phyloP scores from a whole-genome alignment of 148 eudicot genomes.

The Diospyros kaki region DNA sequence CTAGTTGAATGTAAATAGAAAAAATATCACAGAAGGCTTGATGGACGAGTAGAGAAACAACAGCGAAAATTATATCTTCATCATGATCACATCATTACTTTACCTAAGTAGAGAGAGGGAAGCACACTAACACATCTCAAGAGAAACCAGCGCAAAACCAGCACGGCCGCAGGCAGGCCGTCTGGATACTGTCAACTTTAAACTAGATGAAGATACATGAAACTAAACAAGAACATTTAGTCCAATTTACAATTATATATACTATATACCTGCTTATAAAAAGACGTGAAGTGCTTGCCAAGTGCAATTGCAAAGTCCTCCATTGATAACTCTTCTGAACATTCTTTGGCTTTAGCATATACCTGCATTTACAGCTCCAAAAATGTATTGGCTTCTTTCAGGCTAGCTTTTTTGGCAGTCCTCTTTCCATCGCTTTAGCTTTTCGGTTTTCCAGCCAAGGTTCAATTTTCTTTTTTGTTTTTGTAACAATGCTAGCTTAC shows the following conservation, averaged over 20 bases:
- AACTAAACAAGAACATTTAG: background rate
- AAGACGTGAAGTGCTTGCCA: constrained; percentile 88
- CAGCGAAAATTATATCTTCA: background rate
- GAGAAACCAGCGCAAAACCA: constrained; percentile 6
- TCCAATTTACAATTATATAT: background rate
- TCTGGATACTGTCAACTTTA: no score
- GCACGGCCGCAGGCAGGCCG: background rate
- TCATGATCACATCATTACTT: background rate
- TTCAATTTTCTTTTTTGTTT: no score
- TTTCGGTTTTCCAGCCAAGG: no score
- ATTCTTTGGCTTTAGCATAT: constrained; percentile 94
- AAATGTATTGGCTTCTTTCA: background rate
- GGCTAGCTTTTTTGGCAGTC: no score
- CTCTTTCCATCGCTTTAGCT: no score
- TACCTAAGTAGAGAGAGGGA: background rate
- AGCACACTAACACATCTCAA: background rate
- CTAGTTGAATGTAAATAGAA: no score
- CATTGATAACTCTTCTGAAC: constrained; percentile 53
- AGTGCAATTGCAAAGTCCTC: constrained; percentile 85
- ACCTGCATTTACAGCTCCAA: constrained; percentile 40
- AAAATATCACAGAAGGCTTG: no score
- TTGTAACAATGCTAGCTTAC: no score
- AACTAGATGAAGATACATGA: background rate
- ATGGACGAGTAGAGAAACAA: background rate
- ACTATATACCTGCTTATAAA: constrained; percentile 58